These are phyloP conservation scores for Candida loeiensis DNA, from an alignment of 805 yeast genomes.

Conservation along the genomic window DNA sequence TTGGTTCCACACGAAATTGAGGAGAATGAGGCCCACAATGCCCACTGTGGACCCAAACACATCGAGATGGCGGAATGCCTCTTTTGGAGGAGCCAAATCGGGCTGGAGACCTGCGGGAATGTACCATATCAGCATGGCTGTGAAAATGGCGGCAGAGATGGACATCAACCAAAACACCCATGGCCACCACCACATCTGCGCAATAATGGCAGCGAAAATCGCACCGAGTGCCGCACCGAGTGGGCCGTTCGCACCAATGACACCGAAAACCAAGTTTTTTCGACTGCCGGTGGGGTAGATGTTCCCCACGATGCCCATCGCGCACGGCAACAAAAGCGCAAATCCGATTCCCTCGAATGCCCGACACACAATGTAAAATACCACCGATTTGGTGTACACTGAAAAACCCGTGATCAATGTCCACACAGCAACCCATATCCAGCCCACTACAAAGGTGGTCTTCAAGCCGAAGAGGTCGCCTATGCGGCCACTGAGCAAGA, in stretches of 20 bases:
- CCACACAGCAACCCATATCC: conserved; percentile 55
- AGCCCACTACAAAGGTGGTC: conserved; percentile 51
- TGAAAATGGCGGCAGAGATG: conserved; percentile 34
- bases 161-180: conserved; percentile 54
- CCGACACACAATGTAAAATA: conserved; percentile 43
- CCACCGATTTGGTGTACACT: conserved; percentile 44
- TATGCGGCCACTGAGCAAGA: conserved; percentile 61
- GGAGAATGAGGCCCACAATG: conserved; percentile 54
- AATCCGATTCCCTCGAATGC: conserved; percentile 66
- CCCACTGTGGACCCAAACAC: conserved; percentile 52
- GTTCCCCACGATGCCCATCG: conserved; percentile 51
- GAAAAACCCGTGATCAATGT: conserved; percentile 58
- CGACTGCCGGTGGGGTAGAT: conserved; percentile 42
- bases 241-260: conserved; percentile 61
- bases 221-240: conserved; percentile 58
- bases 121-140: conserved; percentile 28
- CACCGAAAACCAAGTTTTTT: conserved; percentile 53
- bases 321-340: conserved; percentile 57
- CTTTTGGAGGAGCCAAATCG: conserved; percentile 6
- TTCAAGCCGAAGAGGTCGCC: conserved; percentile 74
- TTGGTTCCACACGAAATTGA: conserved; percentile 72
- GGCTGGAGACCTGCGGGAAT: conserved; percentile 19
- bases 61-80: conserved; percentile 16
- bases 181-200: conserved; percentile 52
- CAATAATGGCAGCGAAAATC: conserved; percentile 46